A percentile compares a stretch with the other conserved stretches of the same genome.
phyloP scores from a whole-genome alignment of 2,329 filamentous ascomycete genomes.

The Proliferodiscus dingleyae region DNA sequence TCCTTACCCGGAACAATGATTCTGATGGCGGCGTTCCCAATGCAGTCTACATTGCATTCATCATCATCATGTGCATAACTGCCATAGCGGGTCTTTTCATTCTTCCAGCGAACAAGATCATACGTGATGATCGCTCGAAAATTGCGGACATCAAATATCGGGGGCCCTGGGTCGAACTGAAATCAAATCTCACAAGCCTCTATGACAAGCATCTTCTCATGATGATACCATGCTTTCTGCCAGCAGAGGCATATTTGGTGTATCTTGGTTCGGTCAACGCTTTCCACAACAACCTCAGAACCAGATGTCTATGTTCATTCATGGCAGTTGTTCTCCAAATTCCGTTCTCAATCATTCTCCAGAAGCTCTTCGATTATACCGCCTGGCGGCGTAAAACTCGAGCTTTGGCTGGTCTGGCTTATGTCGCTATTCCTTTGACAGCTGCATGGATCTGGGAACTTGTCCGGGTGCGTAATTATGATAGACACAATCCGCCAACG shows the following conservation, averaged over 20 bases:
- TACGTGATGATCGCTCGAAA: slow-evolving; percentile 26
- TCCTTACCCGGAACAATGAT: slow-evolving; percentile 25
- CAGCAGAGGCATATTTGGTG: slow-evolving; percentile 31
- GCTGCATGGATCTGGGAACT: slow-evolving; percentile 31
- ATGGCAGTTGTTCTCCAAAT: slow-evolving; percentile 31
- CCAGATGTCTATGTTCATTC: slow-evolving; percentile 29
- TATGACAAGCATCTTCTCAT: slow-evolving; percentile 22
- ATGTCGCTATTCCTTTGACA: slow-evolving; percentile 23
- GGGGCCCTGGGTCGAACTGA: slow-evolving; percentile 27
- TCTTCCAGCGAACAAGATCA: slow-evolving; percentile 23
- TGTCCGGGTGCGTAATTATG: slow-evolving; percentile 22
- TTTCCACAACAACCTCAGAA: slow-evolving; percentile 29
- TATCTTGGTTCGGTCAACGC: slow-evolving; percentile 33
- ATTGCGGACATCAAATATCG: slow-evolving; percentile 27
- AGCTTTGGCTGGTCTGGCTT: slow-evolving; percentile 21
- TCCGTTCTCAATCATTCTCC: slow-evolving; percentile 25
- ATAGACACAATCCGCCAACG: slow-evolving; percentile 17
- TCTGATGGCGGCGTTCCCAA: slow-evolving; percentile 14
- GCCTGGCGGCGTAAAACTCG: slow-evolving; percentile 11
- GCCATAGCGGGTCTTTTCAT: slow-evolving; percentile 15
- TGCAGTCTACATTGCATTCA: slow-evolving; percentile 28
- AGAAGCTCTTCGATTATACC: slow-evolving; percentile 17
- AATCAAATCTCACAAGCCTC: slow-evolving; percentile 25
- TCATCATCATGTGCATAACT: slow-evolving; percentile 22
- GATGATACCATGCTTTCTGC: slow-evolving; percentile 14